These are phyloP conservation scores for Aspergillus piperis DNA, from an alignment of 2,329 filamentous ascomycete species.

Conservation along the genomic window DNA sequence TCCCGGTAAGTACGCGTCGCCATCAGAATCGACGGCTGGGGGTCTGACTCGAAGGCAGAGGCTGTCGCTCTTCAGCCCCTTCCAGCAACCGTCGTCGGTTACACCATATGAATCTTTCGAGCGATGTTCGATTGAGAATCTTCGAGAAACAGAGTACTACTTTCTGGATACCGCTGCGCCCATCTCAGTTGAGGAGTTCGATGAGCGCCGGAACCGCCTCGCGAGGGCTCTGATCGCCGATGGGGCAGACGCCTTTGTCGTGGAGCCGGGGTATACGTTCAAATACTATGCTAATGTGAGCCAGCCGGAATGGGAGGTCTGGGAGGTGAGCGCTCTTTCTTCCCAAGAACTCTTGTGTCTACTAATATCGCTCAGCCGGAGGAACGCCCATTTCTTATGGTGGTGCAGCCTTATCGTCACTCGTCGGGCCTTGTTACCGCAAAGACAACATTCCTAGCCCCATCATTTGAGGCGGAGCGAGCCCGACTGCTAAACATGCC, in stretches of 20 bases:
- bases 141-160: slow-evolving; percentile 35
- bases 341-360: neutral
- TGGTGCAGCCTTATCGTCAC: slow-evolving; percentile 53
- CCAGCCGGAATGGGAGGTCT: slow-evolving; percentile 63
- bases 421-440: slow-evolving; percentile 48
- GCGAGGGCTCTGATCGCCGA: slow-evolving; percentile 57
- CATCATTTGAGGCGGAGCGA: slow-evolving; percentile 62
- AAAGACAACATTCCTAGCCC: slow-evolving; percentile 60
- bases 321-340: slow-evolving; percentile 42
- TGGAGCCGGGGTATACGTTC: slow-evolving; percentile 67
- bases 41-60: neutral
- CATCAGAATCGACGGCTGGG: neutral
- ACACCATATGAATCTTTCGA: slow-evolving; percentile 30
- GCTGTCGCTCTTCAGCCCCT: neutral
- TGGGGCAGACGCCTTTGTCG: slow-evolving; percentile 58
- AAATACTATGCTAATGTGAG: slow-evolving; percentile 66
- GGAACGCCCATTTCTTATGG: slow-evolving; percentile 64
- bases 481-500: slow-evolving; percentile 62
- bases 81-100: neutral
- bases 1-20: neutral
- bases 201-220: slow-evolving; percentile 58
- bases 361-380: slow-evolving; percentile 50
- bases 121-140: slow-evolving; percentile 56
- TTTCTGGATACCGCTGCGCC: slow-evolving; percentile 43
- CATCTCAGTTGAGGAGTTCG: slow-evolving; percentile 55